Evolutionary conservation across 148 eudicot genomes (phyloP), one percentile per base, ranked within the genome.

Genomic region (Rhododendron simsii): DNA sequence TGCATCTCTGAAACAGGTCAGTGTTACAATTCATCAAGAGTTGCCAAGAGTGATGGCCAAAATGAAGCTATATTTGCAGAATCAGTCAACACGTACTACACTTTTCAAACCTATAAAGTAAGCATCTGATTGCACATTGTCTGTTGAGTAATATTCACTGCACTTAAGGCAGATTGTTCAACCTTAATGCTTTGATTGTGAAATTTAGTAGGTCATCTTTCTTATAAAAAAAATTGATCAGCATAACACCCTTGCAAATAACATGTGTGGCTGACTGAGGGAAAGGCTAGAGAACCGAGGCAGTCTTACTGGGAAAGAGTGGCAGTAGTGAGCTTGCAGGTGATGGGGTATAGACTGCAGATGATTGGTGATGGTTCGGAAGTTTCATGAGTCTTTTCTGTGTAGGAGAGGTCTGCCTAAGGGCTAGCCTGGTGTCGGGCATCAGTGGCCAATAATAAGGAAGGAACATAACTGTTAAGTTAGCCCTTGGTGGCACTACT

Each of bases 51-150:
- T 95, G 75, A 90, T 93, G 90, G 94, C 84, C 55, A 97, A 94
- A 90, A 92, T 97, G 98, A 97, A 93, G 91, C 98, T 97, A 81
- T 97, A 97, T 91, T 93, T 97, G 82, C 98, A 93, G 86, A 97
- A 97, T 86, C 92, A 95, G 57, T 93, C 98, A 47, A 97, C 99
- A 5, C 94, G 98, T 80, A 89, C 99, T 45, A 94, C 95, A 89
- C 98, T 95, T 87, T 97, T 97, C 92, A 97, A 93, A 91, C 99
- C 99, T 45, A 95, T 97, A 59, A 97, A 93, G 99, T 95, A 92
- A 90, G 95, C 83, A 87, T 67, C 87, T 28, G 47, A 39, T 35
- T 77, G 74, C 86, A 20, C 74, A 14, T 44, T 1, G 51, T 41
- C 8, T 75, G 74, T 45, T 33, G n/a, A 37, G 59, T 28, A 35